Percentiles rank a stretch among this genome's conserved stretches.
Conservation (phyloP, 2,329 filamentous ascomycete genomes). For the Cytospora chrysosperma region DNA sequence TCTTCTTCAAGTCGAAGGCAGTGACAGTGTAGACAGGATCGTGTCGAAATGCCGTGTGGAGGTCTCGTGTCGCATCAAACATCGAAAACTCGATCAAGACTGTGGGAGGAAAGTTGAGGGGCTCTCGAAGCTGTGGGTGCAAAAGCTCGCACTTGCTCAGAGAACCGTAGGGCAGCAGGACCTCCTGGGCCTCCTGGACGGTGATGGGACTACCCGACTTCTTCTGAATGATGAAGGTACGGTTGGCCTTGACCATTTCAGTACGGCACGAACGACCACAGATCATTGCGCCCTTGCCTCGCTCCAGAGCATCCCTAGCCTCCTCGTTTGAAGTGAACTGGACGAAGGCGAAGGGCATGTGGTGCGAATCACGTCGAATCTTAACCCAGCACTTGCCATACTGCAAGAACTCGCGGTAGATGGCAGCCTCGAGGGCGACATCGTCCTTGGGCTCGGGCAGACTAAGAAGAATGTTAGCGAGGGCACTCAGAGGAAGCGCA, state of each 20-base stretch:
- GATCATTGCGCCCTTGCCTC: conserved; percentile 49
- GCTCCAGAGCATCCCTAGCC: conserved; percentile 47
- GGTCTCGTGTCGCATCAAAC: conserved; percentile 52
- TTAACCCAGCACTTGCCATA: conserved; percentile 62
- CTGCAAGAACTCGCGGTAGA: conserved; percentile 51
- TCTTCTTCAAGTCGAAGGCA: conserved; percentile 36
- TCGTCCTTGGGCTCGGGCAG: conserved; percentile 52
- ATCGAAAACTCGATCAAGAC: conserved; percentile 50
- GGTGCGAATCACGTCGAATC: conserved; percentile 55
- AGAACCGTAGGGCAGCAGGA: conserved; percentile 46
- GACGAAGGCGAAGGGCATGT: conserved; percentile 64
- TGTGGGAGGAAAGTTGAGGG: conserved; percentile 37
- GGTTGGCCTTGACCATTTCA: conserved; percentile 63
- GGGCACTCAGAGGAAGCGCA: background rate
- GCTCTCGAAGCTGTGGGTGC: conserved; percentile 33
- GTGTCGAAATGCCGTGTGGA: conserved; percentile 40
- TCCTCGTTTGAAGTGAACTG: conserved; percentile 54
- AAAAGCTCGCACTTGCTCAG: conserved; percentile 42
- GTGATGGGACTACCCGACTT: conserved; percentile 39
- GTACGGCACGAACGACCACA: conserved; percentile 58
- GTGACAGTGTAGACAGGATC: conserved; percentile 34
- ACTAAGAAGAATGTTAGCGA: conserved; percentile 41
- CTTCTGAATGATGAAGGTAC: conserved; percentile 52
- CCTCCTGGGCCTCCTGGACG: conserved; percentile 42
- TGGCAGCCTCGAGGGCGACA: conserved; percentile 48